Conservation (phyloP, 352 stramenopile genomes). For the Phytopythium vexans region DNA sequence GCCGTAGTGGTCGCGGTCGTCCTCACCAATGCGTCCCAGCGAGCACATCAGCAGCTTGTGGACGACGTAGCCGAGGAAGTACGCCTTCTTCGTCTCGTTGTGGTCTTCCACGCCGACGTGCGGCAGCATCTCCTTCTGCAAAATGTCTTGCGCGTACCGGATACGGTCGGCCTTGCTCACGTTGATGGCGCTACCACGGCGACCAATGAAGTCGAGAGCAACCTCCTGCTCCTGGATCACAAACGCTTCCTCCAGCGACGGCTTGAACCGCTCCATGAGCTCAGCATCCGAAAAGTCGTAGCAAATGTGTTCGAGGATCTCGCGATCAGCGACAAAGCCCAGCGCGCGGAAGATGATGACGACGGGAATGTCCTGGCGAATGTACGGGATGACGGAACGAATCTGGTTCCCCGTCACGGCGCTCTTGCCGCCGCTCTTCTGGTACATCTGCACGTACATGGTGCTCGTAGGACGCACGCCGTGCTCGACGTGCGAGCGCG, state of each 20-base stretch:
- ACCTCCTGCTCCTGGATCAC: slow-evolving; percentile 98
- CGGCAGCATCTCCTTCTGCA: slow-evolving; percentile 99
- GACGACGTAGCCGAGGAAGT: slow-evolving; percentile 99
- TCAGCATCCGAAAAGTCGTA: slow-evolving; percentile 97
- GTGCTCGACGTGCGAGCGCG: slow-evolving; percentile 95
- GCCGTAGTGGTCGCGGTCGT: slow-evolving; percentile 99
- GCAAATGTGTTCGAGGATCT: slow-evolving; percentile 99
- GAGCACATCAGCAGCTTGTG: slow-evolving; percentile 99
- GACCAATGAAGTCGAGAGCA: slow-evolving; percentile 99
- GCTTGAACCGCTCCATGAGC: slow-evolving; percentile 99
- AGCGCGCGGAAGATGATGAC: slow-evolving; percentile 99
- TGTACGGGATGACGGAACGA: slow-evolving; percentile 96
- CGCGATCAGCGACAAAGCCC: slow-evolving; percentile 93
- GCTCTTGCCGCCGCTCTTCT: slow-evolving; percentile 92
- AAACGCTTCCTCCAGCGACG: slow-evolving; percentile 97
- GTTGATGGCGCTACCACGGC: slow-evolving; percentile 93
- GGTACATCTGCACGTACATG: slow-evolving; percentile 99
- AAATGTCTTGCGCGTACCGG: slow-evolving; percentile 96
- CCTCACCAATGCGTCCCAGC: slow-evolving; percentile 95
- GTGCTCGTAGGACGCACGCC: slow-evolving; percentile 93
- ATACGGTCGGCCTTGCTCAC: slow-evolving; percentile 98
- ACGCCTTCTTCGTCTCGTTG: slow-evolving; percentile 96
- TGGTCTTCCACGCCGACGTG: slow-evolving; percentile 98
- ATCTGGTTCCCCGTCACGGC: slow-evolving; percentile 98
- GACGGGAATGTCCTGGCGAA: slow-evolving; percentile 98